These are phyloP conservation scores for Pestalotiopsis sp. DNA, from an alignment of 2,329 filamentous ascomycete genomes.

Conservation along the genomic window DNA sequence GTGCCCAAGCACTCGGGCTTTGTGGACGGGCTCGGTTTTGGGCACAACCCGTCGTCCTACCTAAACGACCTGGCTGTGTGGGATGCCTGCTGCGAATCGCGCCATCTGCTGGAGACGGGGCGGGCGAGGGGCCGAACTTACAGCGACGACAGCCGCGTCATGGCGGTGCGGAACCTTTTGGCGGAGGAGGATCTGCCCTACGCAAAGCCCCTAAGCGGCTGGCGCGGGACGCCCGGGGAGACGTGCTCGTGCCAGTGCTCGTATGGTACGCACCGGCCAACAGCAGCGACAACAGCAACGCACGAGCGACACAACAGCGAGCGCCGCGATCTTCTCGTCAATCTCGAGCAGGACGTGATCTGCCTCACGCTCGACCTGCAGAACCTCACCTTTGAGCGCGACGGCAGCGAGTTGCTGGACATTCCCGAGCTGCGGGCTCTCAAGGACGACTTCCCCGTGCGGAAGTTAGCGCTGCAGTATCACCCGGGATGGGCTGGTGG, in stretches of 20 bases:
- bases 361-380: conserved; percentile 1
- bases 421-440: conserved; percentile 4
- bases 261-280: neutral
- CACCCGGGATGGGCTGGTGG: conserved; percentile 2
- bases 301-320: neutral
- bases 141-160: neutral
- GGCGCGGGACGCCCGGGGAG: neutral
- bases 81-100: conserved; percentile 11
- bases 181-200: conserved; percentile 1
- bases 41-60: conserved; percentile 5
- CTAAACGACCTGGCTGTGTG: conserved; percentile 3
- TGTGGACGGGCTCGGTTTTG: neutral
- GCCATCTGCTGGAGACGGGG: neutral
- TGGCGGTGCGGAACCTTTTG: neutral
- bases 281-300: neutral
- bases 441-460: neutral
- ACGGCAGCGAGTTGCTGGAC: conserved; percentile 5
- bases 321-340: neutral
- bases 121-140: neutral
- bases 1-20: neutral
- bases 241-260: conserved; percentile 2
- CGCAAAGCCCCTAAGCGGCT: neutral
- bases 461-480: conserved; percentile 1
- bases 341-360: conserved; percentile 9
- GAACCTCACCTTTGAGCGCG: neutral